These are phyloP conservation scores for Boletus pseudopeckii DNA, from an alignment of 768 basidiomycete species.

Conservation along the genomic window DNA sequence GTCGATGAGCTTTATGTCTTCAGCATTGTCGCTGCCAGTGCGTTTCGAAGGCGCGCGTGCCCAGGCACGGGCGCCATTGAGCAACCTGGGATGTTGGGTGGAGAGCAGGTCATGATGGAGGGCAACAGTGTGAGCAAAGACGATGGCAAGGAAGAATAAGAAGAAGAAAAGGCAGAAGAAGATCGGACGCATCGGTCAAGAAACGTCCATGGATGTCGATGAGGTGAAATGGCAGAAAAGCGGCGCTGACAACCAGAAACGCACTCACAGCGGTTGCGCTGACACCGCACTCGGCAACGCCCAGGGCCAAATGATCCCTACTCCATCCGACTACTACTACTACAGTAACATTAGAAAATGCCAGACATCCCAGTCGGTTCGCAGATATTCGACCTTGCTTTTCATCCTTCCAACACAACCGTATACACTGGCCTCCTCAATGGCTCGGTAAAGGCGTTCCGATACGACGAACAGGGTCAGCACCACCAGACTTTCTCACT, in stretches of 20 bases:
- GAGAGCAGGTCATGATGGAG: constrained; percentile 30
- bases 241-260: not conserved
- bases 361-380: constrained; percentile 66
- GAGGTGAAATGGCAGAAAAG: not conserved
- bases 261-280: not conserved
- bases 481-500: constrained; percentile 56
- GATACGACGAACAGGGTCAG: constrained; percentile 69
- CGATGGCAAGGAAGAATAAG: constrained; percentile 27
- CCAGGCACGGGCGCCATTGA: constrained; percentile 24
- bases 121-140: constrained; percentile 33
- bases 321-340: not conserved
- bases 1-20: constrained; percentile 68
- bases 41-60: constrained; percentile 6
- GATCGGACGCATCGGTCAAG: constrained; percentile 35
- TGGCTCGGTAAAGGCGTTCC: constrained; percentile 78
- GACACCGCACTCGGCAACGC: constrained; percentile 2
- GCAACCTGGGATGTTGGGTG: constrained; percentile 8
- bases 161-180: constrained; percentile 21
- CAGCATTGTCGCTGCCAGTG: constrained; percentile 12
- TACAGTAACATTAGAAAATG: constrained; percentile 30
- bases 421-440: constrained; percentile 79
- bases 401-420: constrained; percentile 71
- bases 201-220: constrained; percentile 25
- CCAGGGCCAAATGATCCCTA: not conserved
- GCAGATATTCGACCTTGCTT: constrained; percentile 87